Evolutionary conservation across 2,329 filamentous ascomycete species (phyloP).

Genomic region (Thelonectria blattea): DNA sequence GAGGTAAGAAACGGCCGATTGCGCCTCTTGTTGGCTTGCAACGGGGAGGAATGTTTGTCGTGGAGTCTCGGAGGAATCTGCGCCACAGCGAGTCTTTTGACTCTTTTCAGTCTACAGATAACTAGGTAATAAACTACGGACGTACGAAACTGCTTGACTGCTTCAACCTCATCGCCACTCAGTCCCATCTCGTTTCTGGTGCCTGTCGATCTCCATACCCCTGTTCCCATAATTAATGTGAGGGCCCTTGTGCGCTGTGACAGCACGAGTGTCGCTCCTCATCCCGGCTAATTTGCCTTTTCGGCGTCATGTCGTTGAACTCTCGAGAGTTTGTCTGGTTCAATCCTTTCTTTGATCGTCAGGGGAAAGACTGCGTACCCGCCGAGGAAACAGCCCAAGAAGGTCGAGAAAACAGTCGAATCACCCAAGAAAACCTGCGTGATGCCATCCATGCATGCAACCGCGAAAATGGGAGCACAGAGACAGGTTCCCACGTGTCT

Average conservation of each 20-base stretch:
- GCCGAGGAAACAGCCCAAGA: not conserved
- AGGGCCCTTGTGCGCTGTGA: not conserved
- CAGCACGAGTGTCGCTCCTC: not conserved
- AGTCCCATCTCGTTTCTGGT: not conserved
- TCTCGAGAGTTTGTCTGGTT: not conserved
- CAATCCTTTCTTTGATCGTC: constrained; percentile 8
- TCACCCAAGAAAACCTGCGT: not conserved
- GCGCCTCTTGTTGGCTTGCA: too few relatives aligned
- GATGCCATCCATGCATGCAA: too few relatives aligned
- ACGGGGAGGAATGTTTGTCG: too few relatives aligned
- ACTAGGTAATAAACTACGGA: too few relatives aligned
- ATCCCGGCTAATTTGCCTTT: not conserved
- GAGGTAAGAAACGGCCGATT: too few relatives aligned
- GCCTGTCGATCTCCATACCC: constrained; percentile 7
- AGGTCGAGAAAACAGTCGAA: not conserved
- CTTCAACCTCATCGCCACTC: too few relatives aligned
- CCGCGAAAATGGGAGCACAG: not conserved
- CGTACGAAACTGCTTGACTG: too few relatives aligned
- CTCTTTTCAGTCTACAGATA: too few relatives aligned
- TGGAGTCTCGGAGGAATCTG: not conserved
- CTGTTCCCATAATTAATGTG: not conserved
- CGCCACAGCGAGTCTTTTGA: too few relatives aligned
- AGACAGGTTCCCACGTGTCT: not conserved
- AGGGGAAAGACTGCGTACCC: constrained; percentile 10
- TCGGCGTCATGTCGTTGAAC: not conserved